Evolutionary conservation across 495 filamentous ascomycete species (phyloP).

Genomic region (Tuber microsphaerosporum): DNA sequence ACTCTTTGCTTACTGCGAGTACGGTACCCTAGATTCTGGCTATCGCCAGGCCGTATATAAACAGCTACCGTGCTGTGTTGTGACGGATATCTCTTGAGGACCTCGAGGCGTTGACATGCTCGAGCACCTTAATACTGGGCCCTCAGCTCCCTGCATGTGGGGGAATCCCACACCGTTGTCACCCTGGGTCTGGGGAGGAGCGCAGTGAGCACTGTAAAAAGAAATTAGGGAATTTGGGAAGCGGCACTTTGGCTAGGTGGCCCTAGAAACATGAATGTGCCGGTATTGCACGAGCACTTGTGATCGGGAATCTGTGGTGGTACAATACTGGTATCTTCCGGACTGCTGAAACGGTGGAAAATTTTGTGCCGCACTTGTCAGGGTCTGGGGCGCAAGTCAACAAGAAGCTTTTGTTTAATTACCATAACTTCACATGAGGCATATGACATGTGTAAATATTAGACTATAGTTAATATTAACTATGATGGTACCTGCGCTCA

Average conservation of each 20-base stretch:
- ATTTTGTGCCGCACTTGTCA: background rate
- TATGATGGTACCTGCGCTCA: background rate
- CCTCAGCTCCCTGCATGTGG: background rate
- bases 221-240: background rate
- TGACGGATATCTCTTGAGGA: background rate
- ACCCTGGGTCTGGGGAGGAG: background rate
- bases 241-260: background rate
- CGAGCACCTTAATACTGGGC: background rate
- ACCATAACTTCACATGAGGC: background rate
- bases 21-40: background rate
- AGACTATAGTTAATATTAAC: background rate
- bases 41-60: background rate
- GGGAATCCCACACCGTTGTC: background rate
- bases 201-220: background rate
- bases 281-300: background rate
- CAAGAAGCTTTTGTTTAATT: background rate
- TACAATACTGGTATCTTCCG: background rate
- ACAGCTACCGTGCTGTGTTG: background rate
- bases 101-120: background rate
- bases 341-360: background rate
- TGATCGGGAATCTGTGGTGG: background rate
- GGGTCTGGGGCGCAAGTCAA: background rate
- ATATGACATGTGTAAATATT: background rate
- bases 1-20: no score
- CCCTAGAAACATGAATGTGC: background rate